Base-by-base conservation (phyloP, 192 early-diverging fungal genomes). In the Coemansia sp. region DNA sequence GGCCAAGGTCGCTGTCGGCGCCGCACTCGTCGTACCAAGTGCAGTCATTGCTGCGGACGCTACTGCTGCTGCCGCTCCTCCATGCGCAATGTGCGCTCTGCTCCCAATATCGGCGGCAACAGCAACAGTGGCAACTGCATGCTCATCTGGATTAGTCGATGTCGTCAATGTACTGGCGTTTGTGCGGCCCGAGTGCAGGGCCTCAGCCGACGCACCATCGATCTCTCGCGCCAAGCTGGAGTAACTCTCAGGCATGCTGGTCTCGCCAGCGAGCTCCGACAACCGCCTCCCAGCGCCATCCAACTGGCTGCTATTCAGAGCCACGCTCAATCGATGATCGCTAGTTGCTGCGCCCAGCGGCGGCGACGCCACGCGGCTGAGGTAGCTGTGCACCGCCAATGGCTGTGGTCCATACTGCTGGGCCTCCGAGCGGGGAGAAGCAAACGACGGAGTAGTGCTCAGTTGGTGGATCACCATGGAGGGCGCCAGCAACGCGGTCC, bases 391-490 rank as follows among this genome's bases (percentile, higher is more conserved):
- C 47, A 51, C 27, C 12, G 47, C 10, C 47, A n/a, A n/a, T n/a
- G 47, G 11, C 24, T 51, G 47, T 25, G 45, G 45, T 20, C 45
- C 45, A 19, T 24, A 20, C 20, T 46, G 45, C 32, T n/a, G n/a
- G n/a, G n/a, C n/a, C n/a, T n/a, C n/a, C n/a, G n/a, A n/a, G n/a
- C n/a, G n/a, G n/a, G n/a, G n/a, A n/a, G n/a, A n/a, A n/a, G n/a
- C n/a, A n/a, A n/a, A n/a, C n/a, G n/a, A n/a, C n/a, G n/a, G n/a
- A n/a, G n/a, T n/a, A n/a, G 64, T 40, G 19, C 59, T 47, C 27
- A 73, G 60, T 64, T 73, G 71, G 43, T 73, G 71, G 25, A 73
- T 73, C 42, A 57, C 54, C 40, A 40, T 62, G 25, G 60, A 41
- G n/a, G 71, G 40, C 59, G 59, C 47, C n/a, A n/a, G n/a, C 47